Conservation (phyloP, 352 stramenopile species). For the Pythium rishiriense region DNA sequence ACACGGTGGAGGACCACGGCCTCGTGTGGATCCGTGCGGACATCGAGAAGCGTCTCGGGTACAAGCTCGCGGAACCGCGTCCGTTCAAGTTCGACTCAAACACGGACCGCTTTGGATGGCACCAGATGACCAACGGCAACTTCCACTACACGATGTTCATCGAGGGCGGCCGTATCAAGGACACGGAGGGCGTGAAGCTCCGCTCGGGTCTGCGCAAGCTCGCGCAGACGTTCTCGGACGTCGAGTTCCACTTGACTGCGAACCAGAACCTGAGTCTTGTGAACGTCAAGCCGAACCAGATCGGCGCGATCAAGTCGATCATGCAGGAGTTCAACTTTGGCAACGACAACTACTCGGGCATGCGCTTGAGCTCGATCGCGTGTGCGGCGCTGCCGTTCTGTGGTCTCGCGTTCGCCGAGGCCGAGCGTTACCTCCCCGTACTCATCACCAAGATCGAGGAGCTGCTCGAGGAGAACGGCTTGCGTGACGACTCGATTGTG, state of each 20-base stretch:
- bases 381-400: constrained; percentile 96
- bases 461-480: constrained; percentile 87
- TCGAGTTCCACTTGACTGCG: constrained; percentile 93
- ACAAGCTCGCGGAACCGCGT: constrained; percentile 89
- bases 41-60: constrained; percentile 93
- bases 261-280: constrained; percentile 96
- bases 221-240: constrained; percentile 90
- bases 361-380: constrained; percentile 91
- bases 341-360: constrained; percentile 78
- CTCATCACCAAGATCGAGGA: constrained; percentile 93
- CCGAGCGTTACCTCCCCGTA: constrained; percentile 93
- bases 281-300: constrained; percentile 92
- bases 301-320: constrained; percentile 89
- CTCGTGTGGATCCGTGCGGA: constrained; percentile 93
- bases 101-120: constrained; percentile 77
- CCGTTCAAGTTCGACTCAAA: constrained; percentile 71
- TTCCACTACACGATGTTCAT: constrained; percentile 87
- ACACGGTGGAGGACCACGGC: constrained; percentile 97
- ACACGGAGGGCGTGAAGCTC: constrained; percentile 83
- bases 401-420: constrained; percentile 96
- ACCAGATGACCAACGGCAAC: constrained; percentile 64
- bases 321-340: constrained; percentile 92
- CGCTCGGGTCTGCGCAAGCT: constrained; percentile 91
- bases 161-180: constrained; percentile 92
- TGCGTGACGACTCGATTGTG: constrained; percentile 95